Percentiles rank a stretch among this genome's conserved stretches.
phyloP scores from a whole-genome alignment of 495 filamentous ascomycete species.

The Lasiosphaeria miniovina region DNA sequence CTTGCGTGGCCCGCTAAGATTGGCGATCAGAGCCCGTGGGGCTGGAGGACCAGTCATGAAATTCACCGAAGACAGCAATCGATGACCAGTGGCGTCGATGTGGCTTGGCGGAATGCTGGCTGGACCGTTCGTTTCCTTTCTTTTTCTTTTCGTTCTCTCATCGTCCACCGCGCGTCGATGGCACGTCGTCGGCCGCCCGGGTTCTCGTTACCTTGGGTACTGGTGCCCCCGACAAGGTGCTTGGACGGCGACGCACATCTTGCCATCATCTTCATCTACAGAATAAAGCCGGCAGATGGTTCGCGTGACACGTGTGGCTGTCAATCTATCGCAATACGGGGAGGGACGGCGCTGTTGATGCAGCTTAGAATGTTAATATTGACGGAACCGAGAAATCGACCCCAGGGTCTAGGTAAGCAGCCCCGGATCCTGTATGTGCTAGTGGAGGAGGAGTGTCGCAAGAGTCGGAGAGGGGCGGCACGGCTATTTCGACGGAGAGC shows the following conservation, averaged over 20 bases:
- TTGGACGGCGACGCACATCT: slow-evolving; percentile 13
- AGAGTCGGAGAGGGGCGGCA: slow-evolving; percentile 26
- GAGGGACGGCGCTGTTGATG: slow-evolving; percentile 14
- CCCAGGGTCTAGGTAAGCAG: slow-evolving; percentile 9
- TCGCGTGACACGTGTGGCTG: slow-evolving; percentile 25
- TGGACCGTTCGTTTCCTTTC: slow-evolving; percentile 13
- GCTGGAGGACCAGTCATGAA: background rate
- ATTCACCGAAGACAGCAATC: background rate
- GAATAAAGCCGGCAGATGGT: slow-evolving; percentile 35
- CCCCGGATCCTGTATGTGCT: slow-evolving; percentile 15
- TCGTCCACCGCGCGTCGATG: too few relatives aligned
- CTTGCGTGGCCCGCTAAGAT: slow-evolving; percentile 18
- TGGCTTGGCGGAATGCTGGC: slow-evolving; percentile 9
- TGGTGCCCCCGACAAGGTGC: slow-evolving; percentile 2
- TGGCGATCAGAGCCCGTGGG: slow-evolving; percentile 8
- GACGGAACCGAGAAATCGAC: slow-evolving; percentile 24
- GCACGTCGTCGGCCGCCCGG: slow-evolving; percentile 4
- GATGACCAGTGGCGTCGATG: slow-evolving; percentile 6
- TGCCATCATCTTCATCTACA: slow-evolving; percentile 28
- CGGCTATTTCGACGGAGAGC: slow-evolving; percentile 29
- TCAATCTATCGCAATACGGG: slow-evolving; percentile 21
- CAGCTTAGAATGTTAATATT: slow-evolving; percentile 17
- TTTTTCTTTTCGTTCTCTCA: slow-evolving; percentile 4
- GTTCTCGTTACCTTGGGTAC: slow-evolving; percentile 7
- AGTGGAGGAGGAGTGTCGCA: slow-evolving; percentile 11